phyloP scores from a whole-genome alignment of 1,284 basidiomycete species.

The Pseudomicrostroma phylloplanum region DNA sequence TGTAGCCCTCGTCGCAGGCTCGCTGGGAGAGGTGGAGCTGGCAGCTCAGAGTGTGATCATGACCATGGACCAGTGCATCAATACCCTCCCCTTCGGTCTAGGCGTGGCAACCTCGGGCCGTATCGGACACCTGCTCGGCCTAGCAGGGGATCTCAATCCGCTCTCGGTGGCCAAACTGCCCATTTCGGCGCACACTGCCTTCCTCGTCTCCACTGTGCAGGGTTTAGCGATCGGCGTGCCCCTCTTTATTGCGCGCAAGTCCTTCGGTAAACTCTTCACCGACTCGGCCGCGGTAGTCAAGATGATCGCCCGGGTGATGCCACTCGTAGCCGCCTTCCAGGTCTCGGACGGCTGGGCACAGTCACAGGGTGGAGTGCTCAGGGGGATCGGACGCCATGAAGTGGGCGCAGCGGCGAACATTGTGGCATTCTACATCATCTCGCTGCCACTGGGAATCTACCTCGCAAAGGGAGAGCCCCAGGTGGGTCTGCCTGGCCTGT shows the following conservation, averaged over 20 bases:
- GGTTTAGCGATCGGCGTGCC: constrained; percentile 4
- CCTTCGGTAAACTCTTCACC: constrained; percentile 66
- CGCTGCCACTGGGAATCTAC: constrained; percentile 64
- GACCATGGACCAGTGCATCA: constrained; percentile 70
- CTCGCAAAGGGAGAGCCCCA: constrained; percentile 58
- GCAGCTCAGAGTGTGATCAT: constrained; percentile 72
- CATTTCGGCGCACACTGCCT: constrained; percentile 8
- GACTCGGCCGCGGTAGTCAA: constrained; percentile 60
- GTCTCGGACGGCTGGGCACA: constrained; percentile 67
- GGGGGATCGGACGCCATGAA: constrained; percentile 61
- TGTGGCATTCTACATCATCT: constrained; percentile 62
- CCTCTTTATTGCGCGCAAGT: constrained; percentile 60
- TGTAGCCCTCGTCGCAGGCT: constrained; percentile 68
- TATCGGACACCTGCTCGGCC: constrained; percentile 67
- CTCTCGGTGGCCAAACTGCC: background rate
- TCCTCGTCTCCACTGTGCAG: constrained; percentile 7
- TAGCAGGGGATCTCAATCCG: background rate
- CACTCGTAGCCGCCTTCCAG: constrained; percentile 72
- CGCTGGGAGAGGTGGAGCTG: constrained; percentile 62
- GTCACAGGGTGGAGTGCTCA: constrained; percentile 56
- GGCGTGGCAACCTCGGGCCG: constrained; percentile 67
- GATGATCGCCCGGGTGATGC: constrained; percentile 67
- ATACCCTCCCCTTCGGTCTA: constrained; percentile 65
- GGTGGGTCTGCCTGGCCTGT: constrained; percentile 56
- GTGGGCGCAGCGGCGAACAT: constrained; percentile 68